phyloP scores from a whole-genome alignment of 139 green algal genomes.

The Eudorina sp. region DNA sequence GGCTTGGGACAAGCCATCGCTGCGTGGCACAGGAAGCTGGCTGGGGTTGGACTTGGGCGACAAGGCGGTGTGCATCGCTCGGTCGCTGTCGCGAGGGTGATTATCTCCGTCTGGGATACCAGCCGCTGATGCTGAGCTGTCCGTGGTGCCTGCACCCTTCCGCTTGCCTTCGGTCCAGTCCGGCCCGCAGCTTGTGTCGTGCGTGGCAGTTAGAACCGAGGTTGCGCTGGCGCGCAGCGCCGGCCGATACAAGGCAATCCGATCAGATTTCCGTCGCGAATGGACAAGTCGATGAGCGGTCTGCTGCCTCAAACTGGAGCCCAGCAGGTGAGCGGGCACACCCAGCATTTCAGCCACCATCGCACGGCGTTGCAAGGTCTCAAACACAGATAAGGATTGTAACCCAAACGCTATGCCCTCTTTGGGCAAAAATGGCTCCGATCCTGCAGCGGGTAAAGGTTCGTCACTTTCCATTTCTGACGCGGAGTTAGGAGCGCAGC shows the following conservation, averaged over 20 bases:
- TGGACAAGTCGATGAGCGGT: neutral
- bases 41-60: neutral
- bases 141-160: neutral
- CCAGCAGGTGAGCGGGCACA: neutral
- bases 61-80: neutral
- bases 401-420: no score
- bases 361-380: neutral
- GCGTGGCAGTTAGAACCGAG: neutral
- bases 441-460: no score
- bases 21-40: neutral
- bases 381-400: no score
- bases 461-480: no score
- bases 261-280: neutral
- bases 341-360: neutral
- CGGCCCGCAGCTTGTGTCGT: neutral
- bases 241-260: neutral
- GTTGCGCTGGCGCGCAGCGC: neutral
- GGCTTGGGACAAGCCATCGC: no score
- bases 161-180: no score
- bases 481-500: no score
- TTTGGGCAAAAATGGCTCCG: no score
- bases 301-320: neutral
- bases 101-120: neutral
- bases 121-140: neutral
- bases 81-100: neutral